A percentile compares a stretch with the other conserved stretches of the same genome.
phyloP scores from a whole-genome alignment of 192 early-diverging fungal species.

The Dispira parvispora region DNA sequence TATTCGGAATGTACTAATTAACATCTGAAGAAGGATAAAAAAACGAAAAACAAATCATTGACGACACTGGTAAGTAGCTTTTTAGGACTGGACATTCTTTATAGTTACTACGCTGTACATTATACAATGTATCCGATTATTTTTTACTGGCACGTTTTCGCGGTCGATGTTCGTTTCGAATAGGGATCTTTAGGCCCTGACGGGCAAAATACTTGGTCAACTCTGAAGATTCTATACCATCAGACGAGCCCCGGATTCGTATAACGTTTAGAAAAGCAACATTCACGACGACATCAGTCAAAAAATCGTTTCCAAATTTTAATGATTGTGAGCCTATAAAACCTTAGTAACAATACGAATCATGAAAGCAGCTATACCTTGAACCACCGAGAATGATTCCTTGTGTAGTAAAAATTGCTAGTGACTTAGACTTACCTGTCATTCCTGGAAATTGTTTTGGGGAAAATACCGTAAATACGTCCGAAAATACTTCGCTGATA shows the following conservation, averaged over 20 bases:
- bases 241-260: no score
- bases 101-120: not conserved
- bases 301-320: no score
- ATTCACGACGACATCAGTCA: not conserved
- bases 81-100: not conserved
- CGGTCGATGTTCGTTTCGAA: conserved; percentile 31
- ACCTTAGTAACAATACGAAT: conserved; percentile 1
- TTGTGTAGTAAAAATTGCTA: not conserved
- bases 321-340: conserved; percentile 2
- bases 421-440: conserved; percentile 35
- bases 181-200: conserved; percentile 65
- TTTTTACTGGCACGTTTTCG: not conserved
- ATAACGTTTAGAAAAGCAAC: no score
- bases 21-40: not conserved
- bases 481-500: conserved; percentile 36
- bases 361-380: not conserved
- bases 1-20: not conserved
- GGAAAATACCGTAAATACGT: conserved; percentile 62
- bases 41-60: not conserved
- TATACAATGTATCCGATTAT: not conserved
- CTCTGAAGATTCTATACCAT: conserved; percentile 46
- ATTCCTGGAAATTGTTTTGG: conserved; percentile 73
- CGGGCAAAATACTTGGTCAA: conserved; percentile 61
- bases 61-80: not conserved
- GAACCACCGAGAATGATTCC: conserved; percentile 7